Evolutionary conservation across 1,284 basidiomycete species (phyloP), one percentile per base, ranked within the genome.

Genomic region (Apiotrichum akiyoshidainum): DNA sequence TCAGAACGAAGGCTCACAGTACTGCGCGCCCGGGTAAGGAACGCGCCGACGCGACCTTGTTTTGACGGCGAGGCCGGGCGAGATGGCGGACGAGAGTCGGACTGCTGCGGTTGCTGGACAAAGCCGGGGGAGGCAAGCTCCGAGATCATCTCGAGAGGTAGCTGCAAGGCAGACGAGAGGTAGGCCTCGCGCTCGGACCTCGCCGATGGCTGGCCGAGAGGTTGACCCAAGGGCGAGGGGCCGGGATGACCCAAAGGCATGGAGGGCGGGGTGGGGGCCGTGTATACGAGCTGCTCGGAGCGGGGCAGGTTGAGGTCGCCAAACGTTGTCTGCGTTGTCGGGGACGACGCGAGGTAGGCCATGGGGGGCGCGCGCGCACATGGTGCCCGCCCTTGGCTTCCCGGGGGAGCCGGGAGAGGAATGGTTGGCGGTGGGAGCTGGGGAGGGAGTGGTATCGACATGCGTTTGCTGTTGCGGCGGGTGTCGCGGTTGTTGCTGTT

Each of bases 121-220:
- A 50, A 40, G 12, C 48, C 22, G 7, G 54, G 31, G 10, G 47
- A 21, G 17, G 40, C 26, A 4, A 59, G 58, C 45, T 71, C 65
- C 0, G 60, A 31, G 12, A 75, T 51, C 58, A 75, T 66, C 12
- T 73, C 72, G 8, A 75, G 61, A 6, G 73, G 72, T 2, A 73
- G 52, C n/a, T 64, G 46, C 0, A 70, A 59, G 0, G 70, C 72
- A 0, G 68, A 69, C 22, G 60, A 45, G 45, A 75, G 58, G 50
- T 73, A 75, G 1, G 70, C 69, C 46, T 75, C 73, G 42, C 69
- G 61, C 49, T 65, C 53, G 0, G 67, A 63, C 37, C 63, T 65
- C 17, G 54, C 51, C 33, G 50, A 46, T n/a, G 26, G 26, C 3
- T 31, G 26, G 26, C 26, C 26, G 26, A 31, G 26, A 7, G n/a